These are phyloP conservation scores for Hymenoscyphus linearis DNA, from an alignment of 2,329 filamentous ascomycete genomes.

Conservation along the genomic window DNA sequence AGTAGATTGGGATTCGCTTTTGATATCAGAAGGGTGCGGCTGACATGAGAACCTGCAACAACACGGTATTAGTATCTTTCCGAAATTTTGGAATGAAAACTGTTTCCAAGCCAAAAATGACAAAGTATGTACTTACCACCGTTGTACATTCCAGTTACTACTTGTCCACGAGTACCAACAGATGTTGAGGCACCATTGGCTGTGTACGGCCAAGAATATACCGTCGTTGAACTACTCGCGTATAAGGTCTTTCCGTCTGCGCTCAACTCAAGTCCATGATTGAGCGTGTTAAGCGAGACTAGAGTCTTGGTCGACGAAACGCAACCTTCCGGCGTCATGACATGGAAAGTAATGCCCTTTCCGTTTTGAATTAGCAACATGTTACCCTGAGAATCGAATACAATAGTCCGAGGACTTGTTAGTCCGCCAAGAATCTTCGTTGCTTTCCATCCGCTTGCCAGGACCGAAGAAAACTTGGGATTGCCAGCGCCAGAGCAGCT, in stretches of 20 bases:
- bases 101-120: not conserved
- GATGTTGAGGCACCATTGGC: not conserved
- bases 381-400: slow-evolving; percentile 12
- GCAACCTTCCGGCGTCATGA: slow-evolving; percentile 10
- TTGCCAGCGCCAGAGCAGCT: slow-evolving; percentile 14
- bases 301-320: slow-evolving; percentile 12
- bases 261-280: slow-evolving; percentile 11
- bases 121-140: not conserved
- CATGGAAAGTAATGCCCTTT: slow-evolving; percentile 12
- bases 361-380: slow-evolving; percentile 15
- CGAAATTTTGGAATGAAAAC: not conserved
- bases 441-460: slow-evolving; percentile 13
- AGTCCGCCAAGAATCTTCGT: slow-evolving; percentile 14
- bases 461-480: slow-evolving; percentile 11
- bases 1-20: slow-evolving; percentile 14
- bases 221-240: slow-evolving; percentile 18
- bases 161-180: slow-evolving; percentile 4
- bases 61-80: not conserved
- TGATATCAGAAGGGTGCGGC: slow-evolving; percentile 15
- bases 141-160: slow-evolving; percentile 8
- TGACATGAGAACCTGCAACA: slow-evolving; percentile 7
- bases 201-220: slow-evolving; percentile 15
- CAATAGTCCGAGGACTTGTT: slow-evolving; percentile 15
- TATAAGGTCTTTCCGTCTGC: slow-evolving; percentile 17
- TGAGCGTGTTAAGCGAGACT: slow-evolving; percentile 11